phyloP scores from a whole-genome alignment of 495 filamentous ascomycete genomes.

The Trichocladium uniseriatum region DNA sequence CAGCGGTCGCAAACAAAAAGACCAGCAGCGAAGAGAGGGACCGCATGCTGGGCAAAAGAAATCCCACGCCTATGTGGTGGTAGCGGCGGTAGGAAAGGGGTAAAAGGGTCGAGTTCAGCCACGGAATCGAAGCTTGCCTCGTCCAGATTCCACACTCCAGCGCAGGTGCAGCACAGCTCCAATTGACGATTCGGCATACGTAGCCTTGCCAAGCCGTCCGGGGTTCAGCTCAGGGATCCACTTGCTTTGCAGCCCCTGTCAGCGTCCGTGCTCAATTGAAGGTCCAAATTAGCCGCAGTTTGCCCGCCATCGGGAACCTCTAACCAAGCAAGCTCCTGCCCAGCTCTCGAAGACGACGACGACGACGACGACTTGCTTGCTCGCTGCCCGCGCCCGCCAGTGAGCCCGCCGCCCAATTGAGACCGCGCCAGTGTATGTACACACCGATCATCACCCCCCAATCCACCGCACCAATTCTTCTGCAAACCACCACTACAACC shows the following conservation, averaged over 20 bases:
- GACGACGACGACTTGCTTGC: slow-evolving; percentile 1
- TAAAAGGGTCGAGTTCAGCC: slow-evolving; percentile 13
- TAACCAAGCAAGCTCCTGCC: background rate
- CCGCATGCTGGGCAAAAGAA: slow-evolving; percentile 49
- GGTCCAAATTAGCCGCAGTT: slow-evolving; percentile 16
- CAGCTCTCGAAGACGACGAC: background rate
- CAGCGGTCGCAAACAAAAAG: slow-evolving; percentile 52
- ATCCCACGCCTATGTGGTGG: slow-evolving; percentile 13
- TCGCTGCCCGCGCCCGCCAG: too few relatives aligned
- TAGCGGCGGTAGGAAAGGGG: background rate
- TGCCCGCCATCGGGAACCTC: slow-evolving; percentile 14
- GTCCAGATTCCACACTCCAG: slow-evolving; percentile 4
- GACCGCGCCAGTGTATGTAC: background rate
- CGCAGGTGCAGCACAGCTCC: background rate
- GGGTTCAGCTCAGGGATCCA: slow-evolving; percentile 6
- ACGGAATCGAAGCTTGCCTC: slow-evolving; percentile 9
- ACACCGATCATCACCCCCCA: background rate
- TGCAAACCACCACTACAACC: background rate
- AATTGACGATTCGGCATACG: slow-evolving; percentile 24
- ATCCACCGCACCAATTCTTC: background rate
- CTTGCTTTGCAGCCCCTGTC: slow-evolving; percentile 2
- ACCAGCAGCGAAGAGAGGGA: slow-evolving; percentile 62
- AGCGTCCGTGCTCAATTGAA: slow-evolving; percentile 1
- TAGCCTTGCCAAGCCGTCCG: slow-evolving; percentile 30
- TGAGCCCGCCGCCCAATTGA: slow-evolving; percentile 6